Evolutionary conservation across 1,139 yeast genomes (phyloP), one percentile per base, ranked within the genome.

Genomic region (Taphrina betulina): DNA sequence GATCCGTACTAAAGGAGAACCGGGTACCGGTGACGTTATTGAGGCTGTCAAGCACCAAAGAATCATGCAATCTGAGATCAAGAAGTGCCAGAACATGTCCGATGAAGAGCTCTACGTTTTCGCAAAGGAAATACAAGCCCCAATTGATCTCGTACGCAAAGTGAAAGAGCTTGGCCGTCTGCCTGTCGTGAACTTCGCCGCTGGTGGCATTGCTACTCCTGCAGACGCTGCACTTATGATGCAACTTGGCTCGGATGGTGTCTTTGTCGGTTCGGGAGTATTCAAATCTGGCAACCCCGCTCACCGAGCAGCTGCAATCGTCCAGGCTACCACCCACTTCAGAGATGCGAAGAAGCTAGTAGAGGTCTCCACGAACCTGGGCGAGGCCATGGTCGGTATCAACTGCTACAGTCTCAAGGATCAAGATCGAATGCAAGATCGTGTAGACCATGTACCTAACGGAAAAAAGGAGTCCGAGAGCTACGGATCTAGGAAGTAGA

Each of bases 191-290:
- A 85, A 85, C 73, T 86, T 86, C 69, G 94, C 95, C 38, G 95
- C 95, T 19, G 95, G 95, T 52, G 95, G 95, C 62, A 84, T 86
- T 55, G 95, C 95, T 8, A 84, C 95, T 8, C 95, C 95, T 26
- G 83, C 92, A 1, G 95, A 86, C 69, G 95, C 95, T 41, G 95
- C 95, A 8, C 73, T 86, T 63, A 82, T 88, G 71, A 85, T 86
- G 95, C 90, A 85, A 71, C 75, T 85, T 65, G 95, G 95, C n/a
- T 84, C 89, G 69, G 95, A 86, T 67, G 95, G 95, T 62, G 89
- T 86, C 36, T 86, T 86, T 67, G 95, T 86, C 38, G 95, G 95
- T n/a, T 82, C 89, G 5, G 95, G 95, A 44, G 86, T 86, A 63
- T 86, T 86, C 78, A 82, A 82, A 69, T 81, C 87, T 45, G 75